These are phyloP conservation scores for Penicillium cosmopolitanum DNA, from an alignment of 495 filamentous ascomycete species.

Conservation along the genomic window DNA sequence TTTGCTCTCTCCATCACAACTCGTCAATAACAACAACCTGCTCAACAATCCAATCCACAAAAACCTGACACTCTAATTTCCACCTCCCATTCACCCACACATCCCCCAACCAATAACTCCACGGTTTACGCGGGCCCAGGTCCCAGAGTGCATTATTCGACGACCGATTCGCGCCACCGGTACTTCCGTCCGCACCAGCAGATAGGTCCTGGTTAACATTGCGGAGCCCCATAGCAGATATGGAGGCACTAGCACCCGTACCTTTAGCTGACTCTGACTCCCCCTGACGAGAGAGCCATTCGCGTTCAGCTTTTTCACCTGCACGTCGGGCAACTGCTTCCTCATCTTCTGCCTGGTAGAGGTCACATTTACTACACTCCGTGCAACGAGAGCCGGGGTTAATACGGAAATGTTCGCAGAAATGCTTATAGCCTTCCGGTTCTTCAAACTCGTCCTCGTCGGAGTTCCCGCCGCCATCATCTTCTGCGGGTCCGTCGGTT, in stretches of 20 bases:
- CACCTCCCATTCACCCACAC: conserved; percentile 45
- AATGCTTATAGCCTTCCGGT: conserved; percentile 81
- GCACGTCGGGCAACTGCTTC: conserved; percentile 75
- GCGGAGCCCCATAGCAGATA: conserved; percentile 22
- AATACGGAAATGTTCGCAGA: conserved; percentile 90
- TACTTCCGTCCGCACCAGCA: conserved; percentile 18
- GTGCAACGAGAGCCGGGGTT: conserved; percentile 69
- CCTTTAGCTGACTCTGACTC: conserved; percentile 13
- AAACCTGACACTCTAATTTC: conserved; percentile 46
- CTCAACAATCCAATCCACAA: conserved; percentile 53
- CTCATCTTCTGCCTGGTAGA: conserved; percentile 87
- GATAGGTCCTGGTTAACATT: conserved; percentile 45
- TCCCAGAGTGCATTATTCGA: conserved; percentile 22
- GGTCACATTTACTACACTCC: conserved; percentile 85
- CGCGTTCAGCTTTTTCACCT: conserved; percentile 75
- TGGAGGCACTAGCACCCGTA: conserved; percentile 11
- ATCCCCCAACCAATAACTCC: conserved; percentile 43
- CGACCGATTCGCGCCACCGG: conserved; percentile 6
- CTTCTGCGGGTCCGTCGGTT: conserved; percentile 2
- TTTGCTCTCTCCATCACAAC: conserved; percentile 21
- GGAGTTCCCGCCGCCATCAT: conserved; percentile 21
- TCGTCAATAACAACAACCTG: conserved; percentile 43
- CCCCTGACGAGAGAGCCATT: conserved; percentile 75
- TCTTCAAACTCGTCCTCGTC: conserved; percentile 45
- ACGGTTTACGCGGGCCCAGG: conserved; percentile 24